Percentiles rank a stretch among this genome's conserved stretches.
Evolutionary conservation across 345 rosid species (phyloP).

Genomic region (Boechera divaricarpa): DNA sequence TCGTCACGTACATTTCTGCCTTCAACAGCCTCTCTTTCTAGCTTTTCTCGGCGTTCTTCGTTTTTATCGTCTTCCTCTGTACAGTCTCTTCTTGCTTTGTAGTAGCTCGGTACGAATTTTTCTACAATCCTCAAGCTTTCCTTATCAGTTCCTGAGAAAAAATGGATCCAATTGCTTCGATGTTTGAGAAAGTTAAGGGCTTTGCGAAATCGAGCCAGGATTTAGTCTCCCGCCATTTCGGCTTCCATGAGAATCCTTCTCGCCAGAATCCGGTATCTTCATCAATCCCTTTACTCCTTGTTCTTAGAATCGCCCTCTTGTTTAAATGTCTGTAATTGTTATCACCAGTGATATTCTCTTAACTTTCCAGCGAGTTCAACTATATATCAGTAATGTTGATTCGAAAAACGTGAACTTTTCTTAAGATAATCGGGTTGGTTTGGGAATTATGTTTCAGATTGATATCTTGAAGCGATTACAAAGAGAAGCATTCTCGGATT

Average conservation of each 20-base stretch:
- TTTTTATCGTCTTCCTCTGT: background rate
- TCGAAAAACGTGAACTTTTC: background rate
- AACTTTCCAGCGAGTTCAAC: too few relatives aligned
- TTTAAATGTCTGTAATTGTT: background rate
- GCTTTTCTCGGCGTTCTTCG: background rate
- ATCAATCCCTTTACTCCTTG: background rate
- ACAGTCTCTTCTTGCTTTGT: background rate
- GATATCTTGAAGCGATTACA: conserved; percentile 94
- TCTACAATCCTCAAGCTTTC: conserved; percentile 1
- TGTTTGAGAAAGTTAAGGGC: conserved; percentile 56
- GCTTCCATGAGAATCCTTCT: conserved; percentile 45
- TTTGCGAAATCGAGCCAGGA: conserved; percentile 58
- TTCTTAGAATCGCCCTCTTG: background rate
- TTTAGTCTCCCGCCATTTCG: conserved; percentile 52
- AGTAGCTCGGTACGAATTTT: background rate
- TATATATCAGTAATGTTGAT: too few relatives aligned
- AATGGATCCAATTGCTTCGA: conserved; percentile 66
- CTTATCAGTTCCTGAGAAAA: conserved; percentile 1
- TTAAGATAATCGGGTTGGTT: background rate
- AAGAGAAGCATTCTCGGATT: conserved; percentile 80
- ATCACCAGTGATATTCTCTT: background rate
- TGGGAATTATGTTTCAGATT: conserved; percentile 58
- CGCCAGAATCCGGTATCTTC: conserved; percentile 70
- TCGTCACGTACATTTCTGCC: background rate
- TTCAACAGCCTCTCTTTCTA: background rate